Evolutionary conservation across 208 protist species (phyloP).

Genomic region (Balamuthia mandrillaris): DNA sequence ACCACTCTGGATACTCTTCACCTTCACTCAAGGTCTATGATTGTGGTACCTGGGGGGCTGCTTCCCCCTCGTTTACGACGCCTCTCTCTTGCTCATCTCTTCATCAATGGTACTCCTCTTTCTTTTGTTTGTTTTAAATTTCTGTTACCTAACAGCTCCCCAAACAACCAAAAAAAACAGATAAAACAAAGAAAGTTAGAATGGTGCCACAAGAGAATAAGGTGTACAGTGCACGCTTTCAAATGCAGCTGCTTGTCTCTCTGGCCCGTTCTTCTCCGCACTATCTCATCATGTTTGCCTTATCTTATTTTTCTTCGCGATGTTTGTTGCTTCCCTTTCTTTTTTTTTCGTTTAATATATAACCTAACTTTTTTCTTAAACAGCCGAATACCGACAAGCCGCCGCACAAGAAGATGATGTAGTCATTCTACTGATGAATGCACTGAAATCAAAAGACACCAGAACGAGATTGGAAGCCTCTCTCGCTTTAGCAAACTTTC

Average conservation of each 20-base stretch:
- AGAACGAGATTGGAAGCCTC: background rate
- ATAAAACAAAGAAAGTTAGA: background rate
- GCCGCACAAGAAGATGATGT: background rate
- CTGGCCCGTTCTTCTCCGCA: background rate
- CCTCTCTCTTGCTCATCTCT: constrained; percentile 2
- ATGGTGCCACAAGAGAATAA: background rate
- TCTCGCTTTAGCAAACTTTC: background rate
- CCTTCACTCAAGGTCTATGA: background rate
- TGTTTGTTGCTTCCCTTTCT: background rate
- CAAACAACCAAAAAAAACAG: too few species aligned
- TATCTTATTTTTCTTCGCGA: background rate
- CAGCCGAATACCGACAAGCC: background rate
- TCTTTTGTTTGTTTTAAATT: background rate
- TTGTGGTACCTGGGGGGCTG: background rate
- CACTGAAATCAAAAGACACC: background rate
- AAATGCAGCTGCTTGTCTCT: background rate
- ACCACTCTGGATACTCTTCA: background rate
- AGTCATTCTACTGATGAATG: too few species aligned
- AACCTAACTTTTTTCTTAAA: background rate
- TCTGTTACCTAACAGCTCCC: too few species aligned
- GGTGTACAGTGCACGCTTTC: background rate
- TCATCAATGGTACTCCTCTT: background rate
- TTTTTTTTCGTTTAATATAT: background rate
- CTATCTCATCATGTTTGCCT: background rate
- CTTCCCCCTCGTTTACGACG: background rate